A percentile compares a stretch with the other conserved stretches of the same genome.
These are phyloP conservation scores for Blastobotrys chiropterorum DNA, from an alignment of 805 yeast genomes.

Conservation along the genomic window DNA sequence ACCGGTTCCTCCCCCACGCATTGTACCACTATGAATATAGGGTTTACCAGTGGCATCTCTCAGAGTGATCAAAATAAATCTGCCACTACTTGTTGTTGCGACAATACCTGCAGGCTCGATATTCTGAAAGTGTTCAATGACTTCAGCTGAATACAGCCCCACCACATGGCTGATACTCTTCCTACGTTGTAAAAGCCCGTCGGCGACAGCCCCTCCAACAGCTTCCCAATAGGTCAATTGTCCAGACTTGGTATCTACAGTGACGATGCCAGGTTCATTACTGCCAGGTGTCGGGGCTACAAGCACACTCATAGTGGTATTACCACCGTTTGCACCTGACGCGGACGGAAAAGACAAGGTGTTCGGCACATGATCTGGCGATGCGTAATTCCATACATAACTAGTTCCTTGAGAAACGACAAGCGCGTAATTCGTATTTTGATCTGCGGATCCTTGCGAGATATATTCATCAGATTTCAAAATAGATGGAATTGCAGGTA, in stretches of 20 bases:
- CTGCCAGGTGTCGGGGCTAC: constrained; percentile 51
- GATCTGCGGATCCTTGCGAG: constrained; percentile 42
- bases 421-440: constrained; percentile 43
- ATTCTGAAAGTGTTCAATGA: constrained; percentile 48
- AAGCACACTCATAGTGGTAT: constrained; percentile 41
- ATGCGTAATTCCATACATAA: constrained; percentile 62
- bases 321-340: constrained; percentile 21
- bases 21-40: constrained; percentile 18
- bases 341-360: constrained; percentile 45
- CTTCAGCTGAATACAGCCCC: constrained; percentile 47
- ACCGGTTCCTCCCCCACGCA: constrained; percentile 26
- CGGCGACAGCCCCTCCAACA: constrained; percentile 62
- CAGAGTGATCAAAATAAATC: constrained; percentile 55
- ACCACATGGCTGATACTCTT: constrained; percentile 34
- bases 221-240: constrained; percentile 64
- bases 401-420: constrained; percentile 45
- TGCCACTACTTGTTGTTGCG: constrained; percentile 61
- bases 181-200: constrained; percentile 44
- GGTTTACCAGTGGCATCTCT: constrained; percentile 68
- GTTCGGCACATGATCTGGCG: constrained; percentile 54
- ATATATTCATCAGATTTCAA: constrained; percentile 20
- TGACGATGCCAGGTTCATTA: constrained; percentile 61
- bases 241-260: constrained; percentile 56
- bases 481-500: constrained; percentile 50
- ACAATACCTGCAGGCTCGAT: constrained; percentile 72